Percentiles rank a stretch among this genome's conserved stretches.
Evolutionary conservation across 164 flowering plant genomes (phyloP).

Genomic region (Vitis riparia): DNA sequence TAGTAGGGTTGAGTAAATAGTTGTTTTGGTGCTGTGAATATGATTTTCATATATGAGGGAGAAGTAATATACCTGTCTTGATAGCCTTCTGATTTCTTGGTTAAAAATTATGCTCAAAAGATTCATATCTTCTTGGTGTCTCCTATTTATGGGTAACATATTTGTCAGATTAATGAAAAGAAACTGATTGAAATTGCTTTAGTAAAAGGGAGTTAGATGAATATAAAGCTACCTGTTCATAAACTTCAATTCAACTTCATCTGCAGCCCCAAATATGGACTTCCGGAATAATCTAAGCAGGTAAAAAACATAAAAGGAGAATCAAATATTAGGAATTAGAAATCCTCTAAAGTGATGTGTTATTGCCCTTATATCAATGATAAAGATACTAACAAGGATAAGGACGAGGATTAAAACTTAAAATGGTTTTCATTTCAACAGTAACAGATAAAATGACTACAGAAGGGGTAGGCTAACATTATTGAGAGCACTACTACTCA

Average conservation of each 20-base stretch:
- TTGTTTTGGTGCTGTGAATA: neutral
- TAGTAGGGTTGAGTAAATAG: no score
- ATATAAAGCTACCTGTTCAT: constrained; percentile 64
- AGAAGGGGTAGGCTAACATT: no score
- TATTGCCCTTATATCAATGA: no score
- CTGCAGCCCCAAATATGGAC: constrained; percentile 87
- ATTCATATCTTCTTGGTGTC: constrained; percentile 81
- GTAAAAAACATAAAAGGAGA: neutral
- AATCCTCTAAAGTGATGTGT: neutral
- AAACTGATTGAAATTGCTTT: neutral
- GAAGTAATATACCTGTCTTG: constrained; percentile 69
- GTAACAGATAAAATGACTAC: no score
- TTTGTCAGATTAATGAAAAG: neutral
- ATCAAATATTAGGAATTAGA: neutral
- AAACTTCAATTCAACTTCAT: constrained; percentile 90
- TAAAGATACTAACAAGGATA: no score
- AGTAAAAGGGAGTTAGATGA: neutral
- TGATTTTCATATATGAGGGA: neutral
- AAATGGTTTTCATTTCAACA: no score
- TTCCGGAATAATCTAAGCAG: constrained; percentile 76
- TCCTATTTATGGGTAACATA: constrained; percentile 40
- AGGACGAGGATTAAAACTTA: no score
- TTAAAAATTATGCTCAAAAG: constrained; percentile 79
- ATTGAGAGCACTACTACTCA: no score
- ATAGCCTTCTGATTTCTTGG: constrained; percentile 86